Conservation (phyloP, 2,329 filamentous ascomycete species). For the Lojkania enalia region DNA sequence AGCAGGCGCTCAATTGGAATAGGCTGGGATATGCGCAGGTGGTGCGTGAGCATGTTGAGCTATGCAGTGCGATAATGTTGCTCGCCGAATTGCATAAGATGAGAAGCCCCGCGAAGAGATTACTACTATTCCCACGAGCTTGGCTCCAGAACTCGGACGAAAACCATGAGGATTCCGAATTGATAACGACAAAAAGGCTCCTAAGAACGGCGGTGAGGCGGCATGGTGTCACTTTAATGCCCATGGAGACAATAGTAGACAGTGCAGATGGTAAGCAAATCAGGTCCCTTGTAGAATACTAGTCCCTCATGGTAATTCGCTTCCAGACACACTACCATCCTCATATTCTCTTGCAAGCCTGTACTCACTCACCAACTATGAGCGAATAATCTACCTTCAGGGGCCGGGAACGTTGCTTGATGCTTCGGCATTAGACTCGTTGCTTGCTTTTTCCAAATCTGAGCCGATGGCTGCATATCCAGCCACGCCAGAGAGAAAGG, state of each 20-base stretch:
- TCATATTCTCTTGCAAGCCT: constrained; percentile 52
- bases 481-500: constrained; percentile 32
- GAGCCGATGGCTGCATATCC: constrained; percentile 42
- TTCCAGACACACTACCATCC: constrained; percentile 32
- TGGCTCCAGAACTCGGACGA: constrained; percentile 43
- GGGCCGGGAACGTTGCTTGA: constrained; percentile 52
- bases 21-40: constrained; percentile 54
- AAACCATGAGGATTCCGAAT: constrained; percentile 45
- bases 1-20: constrained; percentile 49
- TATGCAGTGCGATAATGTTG: constrained; percentile 56
- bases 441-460: constrained; percentile 47
- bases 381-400: constrained; percentile 50
- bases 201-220: constrained; percentile 51
- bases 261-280: constrained; percentile 33
- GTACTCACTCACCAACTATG: constrained; percentile 50
- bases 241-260: constrained; percentile 46
- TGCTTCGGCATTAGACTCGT: constrained; percentile 50
- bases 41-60: constrained; percentile 48
- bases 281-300: no score
- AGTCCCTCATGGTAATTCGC: constrained; percentile 6
- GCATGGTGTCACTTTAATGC: constrained; percentile 50
- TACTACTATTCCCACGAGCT: constrained; percentile 50
- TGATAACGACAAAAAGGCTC: constrained; percentile 50
- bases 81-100: constrained; percentile 51
- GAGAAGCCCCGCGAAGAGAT: constrained; percentile 50